Percentiles rank a stretch among this genome's conserved stretches.
Conservation (phyloP, 148 eudicot species). For the Amaranthus hypochondriacus region DNA sequence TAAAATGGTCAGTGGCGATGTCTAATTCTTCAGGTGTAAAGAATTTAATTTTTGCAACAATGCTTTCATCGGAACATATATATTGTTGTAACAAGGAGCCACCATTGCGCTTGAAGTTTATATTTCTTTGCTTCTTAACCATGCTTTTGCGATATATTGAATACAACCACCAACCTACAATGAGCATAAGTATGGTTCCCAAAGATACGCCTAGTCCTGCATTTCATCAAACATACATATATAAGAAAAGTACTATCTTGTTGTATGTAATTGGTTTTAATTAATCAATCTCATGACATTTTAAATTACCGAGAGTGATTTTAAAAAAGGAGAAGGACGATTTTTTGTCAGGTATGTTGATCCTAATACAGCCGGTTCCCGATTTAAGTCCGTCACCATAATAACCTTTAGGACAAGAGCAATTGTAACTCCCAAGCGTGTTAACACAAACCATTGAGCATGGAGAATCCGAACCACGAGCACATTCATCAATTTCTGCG, state of each 20-base stretch:
- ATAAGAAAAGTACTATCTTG: too few species aligned
- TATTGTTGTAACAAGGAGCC: conserved; percentile 20
- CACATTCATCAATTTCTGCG: not conserved
- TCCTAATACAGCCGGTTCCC: not conserved
- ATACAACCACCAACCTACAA: not conserved
- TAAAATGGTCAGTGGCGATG: conserved; percentile 19
- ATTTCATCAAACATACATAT: not conserved
- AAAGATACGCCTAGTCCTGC: not conserved
- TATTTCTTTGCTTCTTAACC: not conserved
- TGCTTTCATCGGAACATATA: conserved; percentile 14
- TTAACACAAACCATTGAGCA: not conserved
- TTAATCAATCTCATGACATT: too few species aligned
- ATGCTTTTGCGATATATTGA: not conserved
- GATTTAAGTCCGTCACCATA: not conserved
- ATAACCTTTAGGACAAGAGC: not conserved
- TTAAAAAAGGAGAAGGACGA: too few species aligned
- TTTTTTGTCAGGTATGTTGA: too few species aligned
- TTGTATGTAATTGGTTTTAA: too few species aligned
- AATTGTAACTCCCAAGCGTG: not conserved
- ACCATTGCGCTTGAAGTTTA: conserved; percentile 21
- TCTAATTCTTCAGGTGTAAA: conserved; percentile 21
- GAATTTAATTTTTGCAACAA: conserved; percentile 11
- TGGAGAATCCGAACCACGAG: not conserved
- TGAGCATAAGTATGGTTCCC: not conserved
- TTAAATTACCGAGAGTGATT: too few species aligned